Conservation (phyloP, 1,139 yeast genomes). For the Chernovozyma aurita region DNA sequence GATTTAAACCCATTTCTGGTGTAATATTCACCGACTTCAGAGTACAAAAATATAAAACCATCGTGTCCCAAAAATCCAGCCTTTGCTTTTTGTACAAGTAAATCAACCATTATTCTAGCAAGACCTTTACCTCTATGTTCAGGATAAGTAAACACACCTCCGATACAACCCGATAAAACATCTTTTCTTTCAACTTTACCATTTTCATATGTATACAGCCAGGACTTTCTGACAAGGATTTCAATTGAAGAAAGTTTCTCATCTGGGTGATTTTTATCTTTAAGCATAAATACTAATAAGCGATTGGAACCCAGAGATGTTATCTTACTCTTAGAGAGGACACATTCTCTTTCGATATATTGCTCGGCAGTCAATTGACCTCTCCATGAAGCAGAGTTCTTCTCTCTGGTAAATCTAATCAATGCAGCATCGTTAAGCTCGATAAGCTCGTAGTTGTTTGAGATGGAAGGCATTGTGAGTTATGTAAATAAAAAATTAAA, state of each 20-base stretch:
- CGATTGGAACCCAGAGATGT: conserved; percentile 16
- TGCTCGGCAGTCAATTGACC: conserved; percentile 42
- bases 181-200: conserved; percentile 15
- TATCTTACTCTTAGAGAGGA: conserved; percentile 37
- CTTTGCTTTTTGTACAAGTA: conserved; percentile 27
- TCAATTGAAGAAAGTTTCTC: conserved; percentile 33
- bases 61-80: conserved; percentile 24
- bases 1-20: conserved; percentile 54
- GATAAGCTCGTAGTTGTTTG: conserved; percentile 15
- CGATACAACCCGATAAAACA: conserved; percentile 51
- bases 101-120: conserved; percentile 57
- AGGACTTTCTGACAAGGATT: conserved; percentile 29
- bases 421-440: conserved; percentile 32
- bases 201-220: conserved; percentile 16
- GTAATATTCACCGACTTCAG: conserved; percentile 72
- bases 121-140: conserved; percentile 61
- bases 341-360: conserved; percentile 47
- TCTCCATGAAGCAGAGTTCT: conserved; percentile 53
- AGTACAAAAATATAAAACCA: conserved; percentile 53
- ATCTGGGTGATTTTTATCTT: conserved; percentile 15
- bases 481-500: background rate
- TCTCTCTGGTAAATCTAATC: conserved; percentile 43
- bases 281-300: conserved; percentile 25
- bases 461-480: conserved; percentile 1
- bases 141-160: conserved; percentile 61